Base-by-base conservation (phyloP, 306 rosid genomes). In the Vachellia pachyceras region DNA sequence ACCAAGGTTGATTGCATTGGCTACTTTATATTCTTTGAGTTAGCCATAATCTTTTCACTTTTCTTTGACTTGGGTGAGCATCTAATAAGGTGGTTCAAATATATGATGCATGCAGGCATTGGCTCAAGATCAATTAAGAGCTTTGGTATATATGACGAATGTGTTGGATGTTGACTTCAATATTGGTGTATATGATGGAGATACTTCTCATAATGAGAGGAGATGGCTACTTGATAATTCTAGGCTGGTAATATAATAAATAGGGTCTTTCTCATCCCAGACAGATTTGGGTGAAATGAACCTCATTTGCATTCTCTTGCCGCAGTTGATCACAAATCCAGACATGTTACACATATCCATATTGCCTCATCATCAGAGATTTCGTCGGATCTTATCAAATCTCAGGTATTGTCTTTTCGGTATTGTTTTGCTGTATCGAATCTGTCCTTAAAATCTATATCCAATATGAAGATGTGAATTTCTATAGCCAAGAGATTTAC, bases 291-390 rank as follows among this genome's bases (percentile, higher is more conserved):
- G 77, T 75, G 86, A 79, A 63, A 63, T 73, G 69, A 79, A 71
- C 66, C 64, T 85, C 84, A 80, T 69, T 86, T 42, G 82, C 86
- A 72, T 82, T 70, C 73, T 39, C 40, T 25, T 81, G 42, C 41
- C 85, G 88, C 89, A 95, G 97, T 78, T 92, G 90, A 93, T 95
- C 83, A 95, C 99, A 79, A 95, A 95, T 93, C 99, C 99, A 72
- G 99, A 95, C 85, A 95, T 93, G 99, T 82, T 95, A 68, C 97
- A 95, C 87, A 74, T 93, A 86, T 89, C 99, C 81, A 90, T 95
- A 89, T 84, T 95, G 86, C 95, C 99, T 70, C 80, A 89, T 84
- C 97, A 95, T 84, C 86, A 45, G 80, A 88, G 69, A 69, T 95
- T 93, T 85, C 57, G 86, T 65, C 91, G 97, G 86, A 88, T 95